Evolutionary conservation across 345 rosid genomes (phyloP), one percentile per base, ranked within the genome.

Genomic region (Citrus trifoliata): DNA sequence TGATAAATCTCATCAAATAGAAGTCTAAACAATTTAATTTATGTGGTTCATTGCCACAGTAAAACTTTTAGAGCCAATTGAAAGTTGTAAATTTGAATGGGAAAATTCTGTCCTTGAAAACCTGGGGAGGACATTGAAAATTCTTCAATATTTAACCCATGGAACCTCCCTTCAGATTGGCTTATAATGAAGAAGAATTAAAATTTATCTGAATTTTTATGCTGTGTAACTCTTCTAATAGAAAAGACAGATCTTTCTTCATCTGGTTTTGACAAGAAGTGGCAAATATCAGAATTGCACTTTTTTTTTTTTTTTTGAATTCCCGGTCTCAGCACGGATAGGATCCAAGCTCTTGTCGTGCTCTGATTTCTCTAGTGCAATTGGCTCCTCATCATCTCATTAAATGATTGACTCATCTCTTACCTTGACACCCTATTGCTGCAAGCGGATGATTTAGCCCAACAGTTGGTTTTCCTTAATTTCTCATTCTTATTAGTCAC

Each of bases 1-100:
- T 30, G 98, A 96, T 73, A 92, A 92, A 79, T 81, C 83, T 73
- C 93, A 85, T 73, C 90, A 91, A 82, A 83, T 89, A 75, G 97
- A 94, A 80, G 97, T 83, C 33, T 96, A 84, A 92, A 80, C 76
- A 56, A 10, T 67, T 72, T 46, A 35, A 40, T 55, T 8, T n/a
- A 21, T 14, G 19, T 56, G 67, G 51, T 37, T 14, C 48, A 13
- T 18, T 27, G 22, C 58, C 71, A 70, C 60, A 42, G 61, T 12
- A 10, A 67, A 38, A 32, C 64, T 42, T 27, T 6, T 69, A 13
- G 53, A 69, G 76, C 73, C 55, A 9, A 71, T 30, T 38, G 68
- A 27, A 79, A 65, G 83, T 51, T 85, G 88, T 80, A 84, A 82
- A 86, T 82, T 77, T 67, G 76, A 77, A 48, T 60, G 75, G 56